Conservation (phyloP, 805 yeast genomes). For the Candida ortonii region DNA sequence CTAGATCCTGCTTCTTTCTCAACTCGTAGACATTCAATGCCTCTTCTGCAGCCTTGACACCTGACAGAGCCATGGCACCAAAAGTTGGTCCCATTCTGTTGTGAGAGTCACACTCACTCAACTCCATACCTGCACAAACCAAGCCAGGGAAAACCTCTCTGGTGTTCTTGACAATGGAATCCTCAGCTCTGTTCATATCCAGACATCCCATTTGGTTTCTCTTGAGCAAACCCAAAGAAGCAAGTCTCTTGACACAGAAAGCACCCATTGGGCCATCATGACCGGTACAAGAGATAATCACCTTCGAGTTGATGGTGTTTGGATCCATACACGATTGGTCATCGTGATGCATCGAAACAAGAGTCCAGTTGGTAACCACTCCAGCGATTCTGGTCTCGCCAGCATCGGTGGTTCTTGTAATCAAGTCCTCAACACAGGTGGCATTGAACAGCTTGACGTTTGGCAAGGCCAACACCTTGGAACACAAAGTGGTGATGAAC, state of each 20-base stretch:
- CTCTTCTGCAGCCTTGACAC: conserved; percentile 72
- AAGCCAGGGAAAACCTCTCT: conserved; percentile 64
- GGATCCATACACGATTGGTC: conserved; percentile 83
- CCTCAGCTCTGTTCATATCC: conserved; percentile 78
- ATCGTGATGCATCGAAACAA: conserved; percentile 72
- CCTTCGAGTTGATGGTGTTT: conserved; percentile 64
- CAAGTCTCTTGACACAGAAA: conserved; percentile 68
- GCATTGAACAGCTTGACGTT: conserved; percentile 77
- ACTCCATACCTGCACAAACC: conserved; percentile 73
- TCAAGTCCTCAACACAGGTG: conserved; percentile 76
- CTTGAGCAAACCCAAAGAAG: conserved; percentile 43
- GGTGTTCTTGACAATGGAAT: conserved; percentile 66
- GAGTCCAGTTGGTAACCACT: conserved; percentile 81
- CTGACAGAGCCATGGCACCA: conserved; percentile 77
- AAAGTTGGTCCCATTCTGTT: conserved; percentile 86
- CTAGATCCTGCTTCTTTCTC: conserved; percentile 27
- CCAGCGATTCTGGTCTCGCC: conserved; percentile 70
- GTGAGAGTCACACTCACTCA: conserved; percentile 71
- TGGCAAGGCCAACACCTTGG: conserved; percentile 68
- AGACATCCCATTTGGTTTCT: conserved; percentile 72
- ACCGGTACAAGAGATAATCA: conserved; percentile 71
- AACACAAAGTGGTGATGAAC: conserved; percentile 67
- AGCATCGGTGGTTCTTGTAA: conserved; percentile 61
- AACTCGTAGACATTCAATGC: conserved; percentile 31
- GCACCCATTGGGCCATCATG: conserved; percentile 87